Conservation (phyloP, 1,139 yeast genomes). For the Zygosaccharomyces pseudobailii region DNA sequence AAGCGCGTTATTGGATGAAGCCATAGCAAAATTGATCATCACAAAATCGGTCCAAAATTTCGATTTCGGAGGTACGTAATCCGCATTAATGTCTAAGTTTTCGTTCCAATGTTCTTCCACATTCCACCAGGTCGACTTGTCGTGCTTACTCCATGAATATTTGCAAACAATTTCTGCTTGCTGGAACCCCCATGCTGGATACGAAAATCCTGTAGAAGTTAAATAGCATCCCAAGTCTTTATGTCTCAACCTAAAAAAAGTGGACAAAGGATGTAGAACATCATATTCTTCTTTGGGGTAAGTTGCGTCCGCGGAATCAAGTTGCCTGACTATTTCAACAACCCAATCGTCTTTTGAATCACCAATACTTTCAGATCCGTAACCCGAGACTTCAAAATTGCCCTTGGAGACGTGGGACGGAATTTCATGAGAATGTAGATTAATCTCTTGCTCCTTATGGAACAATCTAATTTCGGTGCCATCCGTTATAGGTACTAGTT, state of each 20-base stretch:
- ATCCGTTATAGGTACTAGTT: slow-evolving; percentile 36
- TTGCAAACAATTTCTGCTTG: slow-evolving; percentile 79
- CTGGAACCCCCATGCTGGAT: slow-evolving; percentile 77
- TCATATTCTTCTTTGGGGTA: slow-evolving; percentile 38
- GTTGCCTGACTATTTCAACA: slow-evolving; percentile 57
- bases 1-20: slow-evolving; percentile 70
- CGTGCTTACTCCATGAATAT: slow-evolving; percentile 44
- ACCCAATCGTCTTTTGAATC: slow-evolving; percentile 71
- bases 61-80: slow-evolving; percentile 61
- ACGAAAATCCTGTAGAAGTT: slow-evolving; percentile 65
- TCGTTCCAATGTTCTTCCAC: slow-evolving; percentile 61
- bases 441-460: slow-evolving; percentile 49
- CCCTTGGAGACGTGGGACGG: slow-evolving; percentile 51
- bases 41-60: slow-evolving; percentile 67
- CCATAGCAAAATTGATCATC: slow-evolving; percentile 70
- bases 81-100: slow-evolving; percentile 38
- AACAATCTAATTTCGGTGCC: slow-evolving; percentile 54
- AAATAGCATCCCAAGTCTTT: slow-evolving; percentile 64
- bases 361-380: slow-evolving; percentile 51
- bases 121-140: slow-evolving; percentile 79
- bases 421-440: slow-evolving; percentile 60
- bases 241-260: slow-evolving; percentile 62
- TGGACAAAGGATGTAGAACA: slow-evolving; percentile 61
- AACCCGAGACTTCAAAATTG: slow-evolving; percentile 63
- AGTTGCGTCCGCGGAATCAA: slow-evolving; percentile 45